phyloP scores from a whole-genome alignment of 2,329 filamentous ascomycete species.

The Scedosporium dehoogii region DNA sequence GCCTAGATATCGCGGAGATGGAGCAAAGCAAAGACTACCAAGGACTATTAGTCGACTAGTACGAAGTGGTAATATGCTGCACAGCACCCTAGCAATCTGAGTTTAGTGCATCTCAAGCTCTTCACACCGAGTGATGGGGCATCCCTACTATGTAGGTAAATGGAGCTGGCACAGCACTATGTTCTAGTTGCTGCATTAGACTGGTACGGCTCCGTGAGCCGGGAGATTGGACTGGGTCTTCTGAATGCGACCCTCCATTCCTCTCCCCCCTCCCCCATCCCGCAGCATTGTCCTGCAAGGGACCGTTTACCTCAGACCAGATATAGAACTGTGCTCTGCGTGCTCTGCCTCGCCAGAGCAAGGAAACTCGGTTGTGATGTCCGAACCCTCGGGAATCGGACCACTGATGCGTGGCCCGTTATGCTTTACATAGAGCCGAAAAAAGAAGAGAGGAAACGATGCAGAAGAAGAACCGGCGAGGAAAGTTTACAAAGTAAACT shows the following conservation, averaged over 20 bases:
- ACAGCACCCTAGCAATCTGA: not conserved
- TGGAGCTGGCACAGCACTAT: not conserved
- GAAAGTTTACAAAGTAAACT: no score
- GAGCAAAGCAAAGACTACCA: no score
- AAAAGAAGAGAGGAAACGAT: not conserved
- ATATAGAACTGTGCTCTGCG: slow-evolving; percentile 2
- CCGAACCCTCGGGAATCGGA: not conserved
- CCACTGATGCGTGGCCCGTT: not conserved
- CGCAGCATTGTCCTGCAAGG: slow-evolving; percentile 2
- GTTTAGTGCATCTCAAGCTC: not conserved
- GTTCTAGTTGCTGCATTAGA: not conserved
- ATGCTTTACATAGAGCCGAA: not conserved
- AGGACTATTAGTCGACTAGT: no score
- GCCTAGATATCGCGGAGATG: no score
- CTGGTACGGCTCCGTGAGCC: not conserved
- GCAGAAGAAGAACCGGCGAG: no score
- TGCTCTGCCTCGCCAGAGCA: not conserved
- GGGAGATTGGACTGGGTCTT: slow-evolving; percentile 3
- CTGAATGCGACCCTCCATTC: not conserved
- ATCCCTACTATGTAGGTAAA: no score
- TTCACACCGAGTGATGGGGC: not conserved
- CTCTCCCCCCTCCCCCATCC: not conserved
- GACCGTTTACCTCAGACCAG: not conserved
- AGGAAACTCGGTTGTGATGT: not conserved
- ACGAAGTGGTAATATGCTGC: not conserved